Percentiles rank a stretch among this genome's conserved stretches.
These are phyloP conservation scores for Ampelomyces quisqualis DNA, from an alignment of 2,329 filamentous ascomycete genomes.

Conservation along the genomic window DNA sequence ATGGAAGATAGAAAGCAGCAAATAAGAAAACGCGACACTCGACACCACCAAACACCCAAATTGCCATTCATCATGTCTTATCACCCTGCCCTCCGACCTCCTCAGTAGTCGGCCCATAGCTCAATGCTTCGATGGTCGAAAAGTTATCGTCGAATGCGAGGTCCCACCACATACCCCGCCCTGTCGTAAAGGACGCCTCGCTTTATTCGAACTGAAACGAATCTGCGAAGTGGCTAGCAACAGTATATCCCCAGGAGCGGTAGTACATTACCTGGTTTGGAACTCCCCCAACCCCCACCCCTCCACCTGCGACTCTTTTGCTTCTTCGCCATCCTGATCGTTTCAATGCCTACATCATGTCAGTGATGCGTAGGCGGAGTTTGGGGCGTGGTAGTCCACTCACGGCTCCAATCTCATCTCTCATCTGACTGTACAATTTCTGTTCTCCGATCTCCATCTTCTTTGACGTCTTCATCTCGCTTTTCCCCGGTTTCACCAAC, in stretches of 20 bases:
- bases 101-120: no score
- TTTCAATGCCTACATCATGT: no score
- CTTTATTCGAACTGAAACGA: slow-evolving; percentile 4
- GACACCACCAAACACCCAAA: no score
- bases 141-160: slow-evolving; percentile 4
- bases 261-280: slow-evolving; percentile 3
- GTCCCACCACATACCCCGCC: slow-evolving; percentile 17
- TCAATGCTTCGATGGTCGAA: background rate
- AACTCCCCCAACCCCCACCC: no score
- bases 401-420: no score
- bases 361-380: no score
- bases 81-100: no score
- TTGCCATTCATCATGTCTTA: background rate
- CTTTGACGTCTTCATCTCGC: background rate
- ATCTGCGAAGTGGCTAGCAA: slow-evolving; percentile 1
- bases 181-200: slow-evolving; percentile 18
- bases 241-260: background rate
- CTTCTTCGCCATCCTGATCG: no score
- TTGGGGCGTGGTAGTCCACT: no score
- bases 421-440: background rate
- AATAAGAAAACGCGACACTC: no score
- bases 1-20: no score
- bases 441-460: background rate
- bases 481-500: background rate
- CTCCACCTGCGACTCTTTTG: no score